Conservation (phyloP, 257 asterid species). For the Jasminum sambac region DNA sequence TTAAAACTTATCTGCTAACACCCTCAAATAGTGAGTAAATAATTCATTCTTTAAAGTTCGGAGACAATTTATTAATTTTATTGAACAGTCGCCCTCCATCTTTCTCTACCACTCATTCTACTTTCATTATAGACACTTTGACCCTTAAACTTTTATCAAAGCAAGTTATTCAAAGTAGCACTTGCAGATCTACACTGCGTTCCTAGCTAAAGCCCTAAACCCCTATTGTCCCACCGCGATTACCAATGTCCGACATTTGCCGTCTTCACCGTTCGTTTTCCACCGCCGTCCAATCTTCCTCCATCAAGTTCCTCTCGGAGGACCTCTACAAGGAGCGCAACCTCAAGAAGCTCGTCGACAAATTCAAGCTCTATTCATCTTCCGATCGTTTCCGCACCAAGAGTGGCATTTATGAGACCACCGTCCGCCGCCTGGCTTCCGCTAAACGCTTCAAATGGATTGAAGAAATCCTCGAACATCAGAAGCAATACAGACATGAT, state of each 20-base stretch:
- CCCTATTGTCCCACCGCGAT: neutral
- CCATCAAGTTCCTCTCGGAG: constrained; percentile 23
- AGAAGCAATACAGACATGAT: constrained; percentile 35
- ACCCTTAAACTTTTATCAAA: no score
- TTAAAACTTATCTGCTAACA: no score
- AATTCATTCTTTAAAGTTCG: no score
- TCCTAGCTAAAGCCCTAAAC: neutral
- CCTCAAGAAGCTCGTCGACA: constrained; percentile 37
- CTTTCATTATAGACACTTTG: no score
- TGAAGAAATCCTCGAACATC: constrained; percentile 48
- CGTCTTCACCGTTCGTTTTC: constrained; percentile 32
- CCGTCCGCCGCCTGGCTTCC: constrained; percentile 43
- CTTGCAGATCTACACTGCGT: neutral
- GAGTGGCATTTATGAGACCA: constrained; percentile 35
- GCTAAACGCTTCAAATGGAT: constrained; percentile 40
- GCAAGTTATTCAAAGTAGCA: no score
- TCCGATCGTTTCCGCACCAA: constrained; percentile 39
- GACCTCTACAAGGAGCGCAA: constrained; percentile 38
- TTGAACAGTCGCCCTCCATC: no score
- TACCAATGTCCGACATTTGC: constrained; percentile 11
- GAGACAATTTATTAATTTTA: no score
- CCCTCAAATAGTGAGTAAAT: no score
- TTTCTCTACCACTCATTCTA: no score
- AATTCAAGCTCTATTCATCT: constrained; percentile 40
- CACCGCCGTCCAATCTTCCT: constrained; percentile 15